Evolutionary conservation across 371 early-diverging fungal species (phyloP).

Genomic region (Syncephalastrum racemosum): DNA sequence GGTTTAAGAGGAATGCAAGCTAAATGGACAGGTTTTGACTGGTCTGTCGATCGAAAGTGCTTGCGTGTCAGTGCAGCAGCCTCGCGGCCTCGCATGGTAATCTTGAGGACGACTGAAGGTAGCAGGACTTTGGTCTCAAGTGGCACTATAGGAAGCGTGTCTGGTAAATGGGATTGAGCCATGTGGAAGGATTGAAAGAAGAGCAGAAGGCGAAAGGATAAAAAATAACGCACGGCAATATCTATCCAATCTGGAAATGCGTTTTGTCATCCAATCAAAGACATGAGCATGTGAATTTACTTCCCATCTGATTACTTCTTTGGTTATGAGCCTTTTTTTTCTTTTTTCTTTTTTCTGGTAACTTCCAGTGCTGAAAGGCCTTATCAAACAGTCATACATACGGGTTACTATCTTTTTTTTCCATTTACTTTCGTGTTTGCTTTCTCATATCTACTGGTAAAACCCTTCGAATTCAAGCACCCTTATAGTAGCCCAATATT

Average conservation of each 20-base stretch:
- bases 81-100: constrained; percentile 40
- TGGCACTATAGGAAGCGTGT: constrained; percentile 38
- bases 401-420: background rate
- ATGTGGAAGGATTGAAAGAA: background rate
- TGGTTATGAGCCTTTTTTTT: no score
- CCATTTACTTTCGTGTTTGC: background rate
- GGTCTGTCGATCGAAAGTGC: constrained; percentile 27
- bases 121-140: constrained; percentile 45
- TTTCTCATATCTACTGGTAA: background rate
- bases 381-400: no score
- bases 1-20: constrained; percentile 26
- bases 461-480: no score
- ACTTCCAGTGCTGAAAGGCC: no score
- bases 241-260: no score
- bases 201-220: background rate
- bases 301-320: no score
- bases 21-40: constrained; percentile 17
- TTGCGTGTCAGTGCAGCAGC: constrained; percentile 30
- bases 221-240: constrained; percentile 3
- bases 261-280: no score
- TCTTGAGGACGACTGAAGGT: constrained; percentile 42
- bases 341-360: no score
- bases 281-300: no score
- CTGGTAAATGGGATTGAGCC: constrained; percentile 9
- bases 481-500: no score